A percentile compares a stretch with the other conserved stretches of the same genome.
phyloP scores from a whole-genome alignment of 108 stramenopile genomes.

The Hondaea fermentalgiana region DNA sequence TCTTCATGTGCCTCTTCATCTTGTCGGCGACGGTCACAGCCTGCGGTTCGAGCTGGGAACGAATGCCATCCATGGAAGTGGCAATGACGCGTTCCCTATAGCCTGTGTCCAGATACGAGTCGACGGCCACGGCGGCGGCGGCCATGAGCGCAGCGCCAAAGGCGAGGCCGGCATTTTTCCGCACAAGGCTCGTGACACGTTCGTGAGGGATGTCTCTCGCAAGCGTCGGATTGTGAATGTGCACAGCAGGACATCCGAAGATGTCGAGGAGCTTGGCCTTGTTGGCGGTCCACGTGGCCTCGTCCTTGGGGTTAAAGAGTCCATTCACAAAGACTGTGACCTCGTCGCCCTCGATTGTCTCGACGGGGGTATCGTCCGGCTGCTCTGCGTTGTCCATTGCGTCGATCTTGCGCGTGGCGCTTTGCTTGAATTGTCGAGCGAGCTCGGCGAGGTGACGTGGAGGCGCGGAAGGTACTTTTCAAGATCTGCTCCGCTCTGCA shows the following conservation, averaged over 20 bases:
- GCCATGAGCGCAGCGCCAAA: neutral
- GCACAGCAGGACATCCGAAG: neutral
- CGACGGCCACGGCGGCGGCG: neutral
- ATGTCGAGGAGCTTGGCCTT: neutral
- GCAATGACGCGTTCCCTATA: neutral
- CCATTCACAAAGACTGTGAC: conserved; percentile 3
- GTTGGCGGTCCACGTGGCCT: neutral
- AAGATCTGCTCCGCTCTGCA: too few relatives aligned
- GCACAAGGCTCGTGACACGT: neutral
- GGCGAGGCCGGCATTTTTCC: neutral
- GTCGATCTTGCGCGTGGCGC: too few relatives aligned
- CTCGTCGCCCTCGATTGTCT: neutral
- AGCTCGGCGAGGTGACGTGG: too few relatives aligned
- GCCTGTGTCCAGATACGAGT: neutral
- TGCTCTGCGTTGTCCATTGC: too few relatives aligned
- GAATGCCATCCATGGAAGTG: neutral
- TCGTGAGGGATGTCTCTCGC: neutral
- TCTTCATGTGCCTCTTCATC: neutral
- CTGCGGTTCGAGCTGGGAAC: neutral
- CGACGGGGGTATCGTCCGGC: neutral
- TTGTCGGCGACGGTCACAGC: neutral
- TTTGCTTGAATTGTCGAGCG: too few relatives aligned
- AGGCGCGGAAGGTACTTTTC: too few relatives aligned
- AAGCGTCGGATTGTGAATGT: neutral
- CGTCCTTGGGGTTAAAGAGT: neutral